A percentile compares a stretch with the other conserved stretches of the same genome.
These are phyloP conservation scores for Nelumbo lutea DNA, from an alignment of 164 flowering plant species.

Conservation along the genomic window DNA sequence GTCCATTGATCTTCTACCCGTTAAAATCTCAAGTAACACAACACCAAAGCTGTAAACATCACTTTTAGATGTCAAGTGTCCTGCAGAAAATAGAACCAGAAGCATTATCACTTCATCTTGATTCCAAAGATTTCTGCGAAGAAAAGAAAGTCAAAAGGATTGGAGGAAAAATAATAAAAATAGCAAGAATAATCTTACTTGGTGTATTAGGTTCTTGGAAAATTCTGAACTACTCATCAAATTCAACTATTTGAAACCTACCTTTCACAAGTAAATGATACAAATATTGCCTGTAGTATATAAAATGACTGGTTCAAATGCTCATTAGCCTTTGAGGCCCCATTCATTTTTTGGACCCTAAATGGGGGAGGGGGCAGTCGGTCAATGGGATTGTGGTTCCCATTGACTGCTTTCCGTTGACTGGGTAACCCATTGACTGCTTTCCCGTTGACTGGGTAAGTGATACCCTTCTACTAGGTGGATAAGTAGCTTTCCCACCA, in stretches of 20 bases:
- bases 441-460: too few species aligned
- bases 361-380: too few species aligned
- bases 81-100: constrained; percentile 29
- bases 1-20: constrained; percentile 96
- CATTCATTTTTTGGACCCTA: too few species aligned
- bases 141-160: neutral
- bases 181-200: neutral
- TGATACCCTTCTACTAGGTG: too few species aligned
- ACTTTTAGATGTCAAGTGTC: constrained; percentile 91
- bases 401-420: too few species aligned
- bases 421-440: too few species aligned
- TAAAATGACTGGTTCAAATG: too few species aligned
- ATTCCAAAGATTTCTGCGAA: neutral
- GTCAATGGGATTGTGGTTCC: too few species aligned
- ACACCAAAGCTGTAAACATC: constrained; percentile 95
- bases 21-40: constrained; percentile 84
- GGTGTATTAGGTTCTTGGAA: neutral
- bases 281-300: neutral
- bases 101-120: neutral
- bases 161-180: neutral
- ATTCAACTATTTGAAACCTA: neutral
- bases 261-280: neutral
- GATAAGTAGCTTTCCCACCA: too few species aligned
- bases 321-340: too few species aligned
- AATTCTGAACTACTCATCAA: constrained; percentile 1